phyloP scores from a whole-genome alignment of 768 basidiomycete genomes.

The Mycena crocata region DNA sequence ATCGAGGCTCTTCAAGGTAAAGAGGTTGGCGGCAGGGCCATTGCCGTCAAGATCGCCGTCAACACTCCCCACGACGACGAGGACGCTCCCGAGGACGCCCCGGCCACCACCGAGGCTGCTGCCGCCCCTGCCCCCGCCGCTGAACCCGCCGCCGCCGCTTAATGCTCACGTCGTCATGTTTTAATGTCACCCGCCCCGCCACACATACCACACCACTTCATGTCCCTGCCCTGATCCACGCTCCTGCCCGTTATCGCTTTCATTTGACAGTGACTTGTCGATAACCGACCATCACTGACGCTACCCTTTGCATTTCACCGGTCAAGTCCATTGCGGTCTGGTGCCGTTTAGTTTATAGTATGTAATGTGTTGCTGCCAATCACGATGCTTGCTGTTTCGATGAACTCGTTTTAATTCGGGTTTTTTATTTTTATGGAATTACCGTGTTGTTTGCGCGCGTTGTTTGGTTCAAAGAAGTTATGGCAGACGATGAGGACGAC shows the following conservation, averaged over 20 bases:
- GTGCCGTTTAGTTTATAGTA: slow-evolving; percentile 56
- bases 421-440: neutral
- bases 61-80: slow-evolving; percentile 76
- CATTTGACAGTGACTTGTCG: slow-evolving; percentile 40
- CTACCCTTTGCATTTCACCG: slow-evolving; percentile 38
- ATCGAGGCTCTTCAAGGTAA: slow-evolving; percentile 89
- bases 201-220: slow-evolving; percentile 35
- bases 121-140: slow-evolving; percentile 38
- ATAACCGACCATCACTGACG: slow-evolving; percentile 36
- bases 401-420: neutral
- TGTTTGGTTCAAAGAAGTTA: slow-evolving; percentile 46
- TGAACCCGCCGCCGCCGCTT: slow-evolving; percentile 39
- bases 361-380: slow-evolving; percentile 38
- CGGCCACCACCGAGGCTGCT: slow-evolving; percentile 37
- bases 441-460: slow-evolving; percentile 14
- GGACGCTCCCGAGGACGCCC: slow-evolving; percentile 46
- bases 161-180: slow-evolving; percentile 37
- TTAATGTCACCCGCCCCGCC: slow-evolving; percentile 25
- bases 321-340: slow-evolving; percentile 56
- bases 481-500: slow-evolving; percentile 86
- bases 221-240: slow-evolving; percentile 33
- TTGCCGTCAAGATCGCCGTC: slow-evolving; percentile 97
- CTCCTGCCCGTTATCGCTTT: slow-evolving; percentile 52
- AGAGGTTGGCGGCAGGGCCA: slow-evolving; percentile 84
- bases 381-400: slow-evolving; percentile 33